Evolutionary conservation across 306 rosid species (phyloP).

Genomic region (Quercus parvula): DNA sequence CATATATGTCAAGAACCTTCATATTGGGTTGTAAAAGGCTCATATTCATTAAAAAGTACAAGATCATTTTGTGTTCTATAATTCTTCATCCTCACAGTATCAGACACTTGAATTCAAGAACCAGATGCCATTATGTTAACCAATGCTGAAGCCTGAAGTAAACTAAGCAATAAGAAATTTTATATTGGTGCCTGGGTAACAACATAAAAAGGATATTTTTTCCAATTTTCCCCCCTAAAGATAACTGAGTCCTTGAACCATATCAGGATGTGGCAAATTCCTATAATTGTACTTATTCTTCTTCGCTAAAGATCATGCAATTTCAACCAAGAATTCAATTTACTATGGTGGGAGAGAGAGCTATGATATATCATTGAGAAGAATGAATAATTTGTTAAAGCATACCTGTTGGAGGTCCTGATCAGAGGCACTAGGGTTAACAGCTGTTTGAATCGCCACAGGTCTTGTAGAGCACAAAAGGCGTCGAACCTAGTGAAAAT

Average conservation of each 20-base stretch:
- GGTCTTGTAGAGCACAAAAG: conserved; percentile 95
- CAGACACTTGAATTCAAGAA: too few species aligned
- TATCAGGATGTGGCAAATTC: not conserved
- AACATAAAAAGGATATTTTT: not conserved
- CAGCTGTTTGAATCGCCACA: conserved; percentile 89
- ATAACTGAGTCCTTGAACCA: not conserved
- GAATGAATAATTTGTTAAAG: conserved; percentile 13
- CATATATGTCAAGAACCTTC: not conserved
- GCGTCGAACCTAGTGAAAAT: conserved; percentile 72
- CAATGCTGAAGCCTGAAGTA: not conserved
- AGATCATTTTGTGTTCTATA: not conserved
- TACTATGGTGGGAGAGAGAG: not conserved
- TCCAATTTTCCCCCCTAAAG: not conserved
- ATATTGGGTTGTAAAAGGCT: not conserved
- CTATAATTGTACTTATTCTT: not conserved
- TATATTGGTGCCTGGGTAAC: not conserved
- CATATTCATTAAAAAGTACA: not conserved
- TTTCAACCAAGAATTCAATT: not conserved
- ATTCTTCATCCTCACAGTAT: not conserved
- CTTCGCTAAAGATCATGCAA: not conserved
- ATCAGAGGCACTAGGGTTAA: conserved; percentile 83
- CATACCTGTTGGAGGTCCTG: conserved; percentile 97
- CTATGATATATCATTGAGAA: not conserved
- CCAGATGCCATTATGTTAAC: too few species aligned
- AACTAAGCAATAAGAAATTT: not conserved